phyloP scores from a whole-genome alignment of 495 filamentous ascomycete genomes.

The Podospora pseudoanserina region DNA sequence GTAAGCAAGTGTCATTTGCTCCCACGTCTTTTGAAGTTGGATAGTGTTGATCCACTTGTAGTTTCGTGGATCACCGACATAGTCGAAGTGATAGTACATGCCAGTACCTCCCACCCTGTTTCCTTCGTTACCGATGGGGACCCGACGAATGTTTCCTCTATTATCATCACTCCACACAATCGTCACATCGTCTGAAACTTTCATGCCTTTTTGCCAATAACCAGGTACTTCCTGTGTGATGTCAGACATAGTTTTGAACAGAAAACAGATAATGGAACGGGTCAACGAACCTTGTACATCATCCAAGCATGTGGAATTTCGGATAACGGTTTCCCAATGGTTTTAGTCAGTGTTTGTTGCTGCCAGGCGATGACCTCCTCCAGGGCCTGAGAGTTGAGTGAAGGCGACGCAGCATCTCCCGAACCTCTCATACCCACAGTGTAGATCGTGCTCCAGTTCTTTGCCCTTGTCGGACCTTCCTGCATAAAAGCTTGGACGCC shows the following conservation, averaged over 20 bases:
- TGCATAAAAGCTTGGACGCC: slow-evolving; percentile 51
- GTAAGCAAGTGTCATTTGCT: slow-evolving; percentile 53
- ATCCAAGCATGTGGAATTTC: slow-evolving; percentile 61
- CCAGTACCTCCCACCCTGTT: slow-evolving; percentile 54
- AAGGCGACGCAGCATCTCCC: slow-evolving; percentile 53
- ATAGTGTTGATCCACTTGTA: slow-evolving; percentile 66
- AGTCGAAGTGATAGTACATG: slow-evolving; percentile 68
- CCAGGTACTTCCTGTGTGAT: slow-evolving; percentile 48
- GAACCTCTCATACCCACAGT: slow-evolving; percentile 65
- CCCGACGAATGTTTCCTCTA: slow-evolving; percentile 57
- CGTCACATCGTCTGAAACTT: slow-evolving; percentile 61
- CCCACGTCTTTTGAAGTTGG: slow-evolving; percentile 53
- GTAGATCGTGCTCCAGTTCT: slow-evolving; percentile 53
- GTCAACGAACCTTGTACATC: slow-evolving; percentile 45
- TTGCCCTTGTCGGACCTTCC: slow-evolving; percentile 53
- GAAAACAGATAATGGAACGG: background rate
- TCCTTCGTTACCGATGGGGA: slow-evolving; percentile 56
- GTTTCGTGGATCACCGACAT: slow-evolving; percentile 54
- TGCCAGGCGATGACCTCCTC: slow-evolving; percentile 54
- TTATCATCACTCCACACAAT: slow-evolving; percentile 68
- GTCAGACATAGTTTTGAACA: background rate
- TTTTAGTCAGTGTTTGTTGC: slow-evolving; percentile 44
- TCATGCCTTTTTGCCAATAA: slow-evolving; percentile 60
- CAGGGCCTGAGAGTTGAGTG: slow-evolving; percentile 45
- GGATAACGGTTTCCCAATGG: slow-evolving; percentile 44